phyloP scores from a whole-genome alignment of 2,329 filamentous ascomycete genomes.

The Incumbomyces delicatus region DNA sequence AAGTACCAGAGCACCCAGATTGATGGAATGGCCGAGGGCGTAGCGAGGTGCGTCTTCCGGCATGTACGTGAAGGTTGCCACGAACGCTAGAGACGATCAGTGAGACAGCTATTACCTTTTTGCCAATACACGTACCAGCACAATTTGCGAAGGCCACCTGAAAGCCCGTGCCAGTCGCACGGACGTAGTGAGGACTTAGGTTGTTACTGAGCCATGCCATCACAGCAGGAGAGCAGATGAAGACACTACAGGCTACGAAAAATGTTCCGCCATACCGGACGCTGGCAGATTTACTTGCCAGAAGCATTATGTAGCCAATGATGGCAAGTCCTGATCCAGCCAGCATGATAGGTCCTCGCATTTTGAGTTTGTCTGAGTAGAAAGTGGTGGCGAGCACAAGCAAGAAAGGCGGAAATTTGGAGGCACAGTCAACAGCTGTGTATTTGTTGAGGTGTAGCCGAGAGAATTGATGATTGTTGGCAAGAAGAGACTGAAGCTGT shows the following conservation, averaged over 20 bases:
- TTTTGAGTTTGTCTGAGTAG: conserved; percentile 26
- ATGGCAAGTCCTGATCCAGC: conserved; percentile 25
- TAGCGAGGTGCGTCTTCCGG: conserved; percentile 33
- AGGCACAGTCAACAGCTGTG: conserved; percentile 19
- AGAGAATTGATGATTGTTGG: conserved; percentile 24
- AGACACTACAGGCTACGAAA: conserved; percentile 26
- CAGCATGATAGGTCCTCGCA: conserved; percentile 26
- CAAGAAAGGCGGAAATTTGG: conserved; percentile 14
- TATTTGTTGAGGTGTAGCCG: conserved; percentile 21
- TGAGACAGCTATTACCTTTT: background rate
- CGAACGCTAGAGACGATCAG: conserved; percentile 40
- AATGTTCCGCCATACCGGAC: conserved; percentile 31
- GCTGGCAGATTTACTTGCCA: conserved; percentile 22
- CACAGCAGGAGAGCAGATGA: conserved; percentile 11
- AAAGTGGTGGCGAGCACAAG: conserved; percentile 26
- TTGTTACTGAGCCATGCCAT: conserved; percentile 38
- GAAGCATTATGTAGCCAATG: conserved; percentile 29
- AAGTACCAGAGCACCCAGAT: conserved; percentile 31
- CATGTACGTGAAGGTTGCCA: conserved; percentile 39
- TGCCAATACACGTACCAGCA: background rate
- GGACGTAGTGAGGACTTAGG: conserved; percentile 15
- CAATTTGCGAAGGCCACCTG: conserved; percentile 58
- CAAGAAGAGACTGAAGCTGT: conserved; percentile 23
- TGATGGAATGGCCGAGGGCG: conserved; percentile 33
- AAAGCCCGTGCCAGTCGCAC: conserved; percentile 34